phyloP scores from a whole-genome alignment of 345 rosid genomes.

The Mercurialis annua region DNA sequence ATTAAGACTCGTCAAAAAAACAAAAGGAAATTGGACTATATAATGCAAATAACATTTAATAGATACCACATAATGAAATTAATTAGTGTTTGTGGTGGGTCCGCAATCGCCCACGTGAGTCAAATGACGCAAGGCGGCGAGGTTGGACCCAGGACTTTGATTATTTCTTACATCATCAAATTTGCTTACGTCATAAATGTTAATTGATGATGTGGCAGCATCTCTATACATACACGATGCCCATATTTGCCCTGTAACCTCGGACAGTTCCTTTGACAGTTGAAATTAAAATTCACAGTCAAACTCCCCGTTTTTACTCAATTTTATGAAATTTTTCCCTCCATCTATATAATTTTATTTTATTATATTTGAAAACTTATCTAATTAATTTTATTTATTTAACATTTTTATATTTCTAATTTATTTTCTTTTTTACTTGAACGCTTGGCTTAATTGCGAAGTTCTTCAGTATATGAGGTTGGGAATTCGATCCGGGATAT shows the following conservation, averaged over 20 bases:
- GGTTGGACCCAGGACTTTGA: slow-evolving; percentile 15
- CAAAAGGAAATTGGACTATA: background rate
- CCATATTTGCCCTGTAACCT: background rate
- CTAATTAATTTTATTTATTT: too few species aligned
- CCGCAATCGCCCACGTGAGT: slow-evolving; percentile 28
- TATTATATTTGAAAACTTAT: too few species aligned
- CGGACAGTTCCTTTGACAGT: background rate
- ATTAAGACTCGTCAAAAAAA: too few species aligned
- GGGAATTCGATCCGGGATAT: too few species aligned
- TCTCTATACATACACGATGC: too few species aligned
- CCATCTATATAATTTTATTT: too few species aligned
- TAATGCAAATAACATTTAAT: background rate
- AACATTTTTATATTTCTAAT: too few species aligned
- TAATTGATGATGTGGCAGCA: slow-evolving; percentile 15
- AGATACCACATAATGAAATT: background rate
- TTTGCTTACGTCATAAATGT: background rate
- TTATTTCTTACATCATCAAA: background rate
- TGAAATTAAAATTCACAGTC: background rate
- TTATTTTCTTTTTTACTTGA: too few species aligned
- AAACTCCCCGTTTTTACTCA: too few species aligned
- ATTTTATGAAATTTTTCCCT: too few species aligned
- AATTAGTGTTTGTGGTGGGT: background rate
- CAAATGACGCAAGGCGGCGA: slow-evolving; percentile 42
- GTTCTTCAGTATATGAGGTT: too few species aligned
- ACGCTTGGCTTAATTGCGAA: too few species aligned